phyloP scores from a whole-genome alignment of 129 eudicot species.

The Deinandra increscens region DNA sequence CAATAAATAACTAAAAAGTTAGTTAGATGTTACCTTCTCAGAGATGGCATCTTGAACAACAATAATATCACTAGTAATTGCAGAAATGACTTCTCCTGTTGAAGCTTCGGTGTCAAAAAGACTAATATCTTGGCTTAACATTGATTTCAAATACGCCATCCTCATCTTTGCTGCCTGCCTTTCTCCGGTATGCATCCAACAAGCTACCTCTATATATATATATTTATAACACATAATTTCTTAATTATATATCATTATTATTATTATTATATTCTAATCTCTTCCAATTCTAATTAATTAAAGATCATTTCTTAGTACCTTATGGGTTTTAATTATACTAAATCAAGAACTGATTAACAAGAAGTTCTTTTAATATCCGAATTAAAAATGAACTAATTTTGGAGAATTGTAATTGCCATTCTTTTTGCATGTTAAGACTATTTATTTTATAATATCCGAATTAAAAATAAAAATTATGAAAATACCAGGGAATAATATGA shows the following conservation, averaged over 20 bases:
- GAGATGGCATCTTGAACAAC: conserved; percentile 99
- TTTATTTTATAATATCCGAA: neutral
- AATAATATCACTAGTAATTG: conserved; percentile 86
- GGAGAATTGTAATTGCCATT: neutral
- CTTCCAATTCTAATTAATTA: no score
- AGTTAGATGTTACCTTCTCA: conserved; percentile 64
- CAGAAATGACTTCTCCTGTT: conserved; percentile 98
- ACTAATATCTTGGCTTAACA: conserved; percentile 94
- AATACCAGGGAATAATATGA: neutral
- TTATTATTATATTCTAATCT: no score
- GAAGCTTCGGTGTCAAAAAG: conserved; percentile 93
- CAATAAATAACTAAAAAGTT: no score
- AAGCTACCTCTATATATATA: conserved; percentile 73
- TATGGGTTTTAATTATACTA: neutral
- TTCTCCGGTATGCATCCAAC: conserved; percentile 99
- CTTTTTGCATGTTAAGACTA: no score
- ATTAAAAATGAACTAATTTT: neutral
- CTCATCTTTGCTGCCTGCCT: conserved; percentile 99
- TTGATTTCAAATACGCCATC: conserved; percentile 83
- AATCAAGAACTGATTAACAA: neutral
- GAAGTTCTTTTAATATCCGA: no score
- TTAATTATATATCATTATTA: no score
- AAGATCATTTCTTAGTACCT: no score
- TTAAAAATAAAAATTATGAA: neutral
- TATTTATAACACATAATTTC: neutral